phyloP scores from a whole-genome alignment of 306 rosid genomes.

The Gynostemma pentaphyllum region DNA sequence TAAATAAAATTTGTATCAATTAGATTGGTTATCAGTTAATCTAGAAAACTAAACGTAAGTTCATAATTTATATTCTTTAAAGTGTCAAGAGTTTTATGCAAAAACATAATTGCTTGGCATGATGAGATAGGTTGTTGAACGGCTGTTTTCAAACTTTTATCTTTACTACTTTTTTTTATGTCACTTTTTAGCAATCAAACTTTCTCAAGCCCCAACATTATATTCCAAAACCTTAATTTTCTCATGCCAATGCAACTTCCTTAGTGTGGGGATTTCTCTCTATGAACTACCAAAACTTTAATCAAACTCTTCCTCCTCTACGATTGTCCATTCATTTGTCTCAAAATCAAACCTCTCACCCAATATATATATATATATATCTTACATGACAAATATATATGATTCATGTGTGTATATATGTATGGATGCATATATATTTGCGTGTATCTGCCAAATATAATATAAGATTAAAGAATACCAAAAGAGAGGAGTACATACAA shows the following conservation, averaged over 20 bases:
- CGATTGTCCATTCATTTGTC: neutral
- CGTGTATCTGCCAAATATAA: no score
- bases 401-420: no score
- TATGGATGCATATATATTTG: no score
- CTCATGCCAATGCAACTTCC: neutral
- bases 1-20: no score
- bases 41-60: no score
- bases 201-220: neutral
- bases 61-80: neutral
- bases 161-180: no score
- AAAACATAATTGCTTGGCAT: neutral
- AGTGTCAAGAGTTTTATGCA: neutral
- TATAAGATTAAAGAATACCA: no score
- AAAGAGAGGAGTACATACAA: no score
- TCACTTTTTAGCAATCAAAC: slow-evolving; percentile 3
- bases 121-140: neutral
- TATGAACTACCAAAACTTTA: neutral
- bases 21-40: no score
- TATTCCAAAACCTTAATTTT: neutral
- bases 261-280: neutral
- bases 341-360: neutral
- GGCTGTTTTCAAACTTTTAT: slow-evolving; percentile 3
- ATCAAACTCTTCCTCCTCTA: neutral
- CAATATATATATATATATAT: no score
- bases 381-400: no score